phyloP scores from a whole-genome alignment of 2,329 filamentous ascomycete genomes.

The Tolypocladium tropicale region DNA sequence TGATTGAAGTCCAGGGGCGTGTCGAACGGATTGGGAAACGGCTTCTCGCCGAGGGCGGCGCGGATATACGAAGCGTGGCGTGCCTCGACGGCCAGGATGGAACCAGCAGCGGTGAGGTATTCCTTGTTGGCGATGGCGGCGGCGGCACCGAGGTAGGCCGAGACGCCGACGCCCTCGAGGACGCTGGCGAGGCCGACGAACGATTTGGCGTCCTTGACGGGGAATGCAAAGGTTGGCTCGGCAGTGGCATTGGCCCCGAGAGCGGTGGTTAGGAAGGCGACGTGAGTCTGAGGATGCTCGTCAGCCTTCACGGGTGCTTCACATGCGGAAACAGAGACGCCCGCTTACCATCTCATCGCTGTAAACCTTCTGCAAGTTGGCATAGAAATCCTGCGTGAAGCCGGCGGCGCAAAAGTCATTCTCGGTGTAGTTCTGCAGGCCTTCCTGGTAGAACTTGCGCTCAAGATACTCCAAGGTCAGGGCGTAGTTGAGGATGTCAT shows the following conservation, averaged over 20 bases:
- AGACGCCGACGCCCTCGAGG: conserved; percentile 55
- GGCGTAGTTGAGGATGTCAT: conserved; percentile 33
- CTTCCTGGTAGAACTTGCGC: conserved; percentile 51
- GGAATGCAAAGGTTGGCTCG: conserved; percentile 49
- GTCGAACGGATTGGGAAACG: conserved; percentile 51
- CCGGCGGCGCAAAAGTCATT: conserved; percentile 42
- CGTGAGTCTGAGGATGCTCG: background rate
- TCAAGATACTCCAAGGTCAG: conserved; percentile 47
- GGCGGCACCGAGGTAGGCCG: conserved; percentile 53
- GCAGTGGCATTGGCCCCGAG: conserved; percentile 37
- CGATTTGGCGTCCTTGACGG: conserved; percentile 42
- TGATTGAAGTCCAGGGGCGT: conserved; percentile 45
- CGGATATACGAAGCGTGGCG: conserved; percentile 54
- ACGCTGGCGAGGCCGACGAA: conserved; percentile 54
- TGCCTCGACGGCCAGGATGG: conserved; percentile 53
- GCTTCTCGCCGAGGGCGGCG: conserved; percentile 31
- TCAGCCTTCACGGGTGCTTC: background rate
- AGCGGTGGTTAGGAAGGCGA: conserved; percentile 1
- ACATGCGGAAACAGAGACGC: too few relatives aligned
- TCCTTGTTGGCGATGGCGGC: conserved; percentile 45
- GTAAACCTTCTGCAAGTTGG: conserved; percentile 44
- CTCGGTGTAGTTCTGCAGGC: conserved; percentile 45
- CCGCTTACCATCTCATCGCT: conserved; percentile 34
- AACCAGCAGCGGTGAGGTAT: conserved; percentile 49
- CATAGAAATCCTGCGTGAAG: conserved; percentile 40